Conservation (phyloP, 2,329 filamentous ascomycete species). For the Pseudocercospora pini-densiflorae region DNA sequence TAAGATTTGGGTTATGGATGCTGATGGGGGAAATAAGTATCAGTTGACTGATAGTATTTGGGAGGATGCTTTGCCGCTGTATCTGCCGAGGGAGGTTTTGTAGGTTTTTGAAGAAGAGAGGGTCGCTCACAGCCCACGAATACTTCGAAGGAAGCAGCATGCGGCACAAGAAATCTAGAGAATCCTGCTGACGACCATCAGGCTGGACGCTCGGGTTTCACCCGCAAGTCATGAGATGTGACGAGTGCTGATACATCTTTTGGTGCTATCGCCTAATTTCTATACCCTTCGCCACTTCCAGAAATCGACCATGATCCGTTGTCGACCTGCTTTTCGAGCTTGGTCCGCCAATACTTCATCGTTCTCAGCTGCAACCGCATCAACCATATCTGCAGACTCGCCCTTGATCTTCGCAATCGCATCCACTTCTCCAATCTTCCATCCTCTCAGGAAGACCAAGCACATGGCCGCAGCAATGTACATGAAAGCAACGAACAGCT, state of each 20-base stretch:
- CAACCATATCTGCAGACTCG: slow-evolving; percentile 30
- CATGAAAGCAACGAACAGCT: slow-evolving; percentile 66
- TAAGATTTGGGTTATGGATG: slow-evolving; percentile 18
- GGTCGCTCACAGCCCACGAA: too few species aligned
- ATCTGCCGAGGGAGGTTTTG: slow-evolving; percentile 5
- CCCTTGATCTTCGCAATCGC: slow-evolving; percentile 42
- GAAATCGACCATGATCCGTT: slow-evolving; percentile 34
- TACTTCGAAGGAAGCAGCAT: too few species aligned
- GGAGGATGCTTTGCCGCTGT: slow-evolving; percentile 18
- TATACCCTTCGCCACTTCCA: slow-evolving; percentile 41
- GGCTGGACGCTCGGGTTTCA: too few species aligned
- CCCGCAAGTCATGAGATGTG: too few species aligned
- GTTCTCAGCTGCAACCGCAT: slow-evolving; percentile 30
- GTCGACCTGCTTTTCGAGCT: slow-evolving; percentile 33
- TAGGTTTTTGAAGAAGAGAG: background rate
- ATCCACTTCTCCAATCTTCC: slow-evolving; percentile 64
- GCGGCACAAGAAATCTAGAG: too few species aligned
- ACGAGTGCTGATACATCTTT: too few species aligned
- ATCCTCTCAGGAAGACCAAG: slow-evolving; percentile 60
- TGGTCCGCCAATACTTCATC: slow-evolving; percentile 28
- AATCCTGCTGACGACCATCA: too few species aligned
- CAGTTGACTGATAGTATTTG: slow-evolving; percentile 18
- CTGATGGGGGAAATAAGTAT: slow-evolving; percentile 17
- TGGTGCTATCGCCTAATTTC: too few species aligned
- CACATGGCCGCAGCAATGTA: slow-evolving; percentile 62